Base-by-base conservation (phyloP, 495 filamentous ascomycete species). In the Hypoxylon intermedium region DNA sequence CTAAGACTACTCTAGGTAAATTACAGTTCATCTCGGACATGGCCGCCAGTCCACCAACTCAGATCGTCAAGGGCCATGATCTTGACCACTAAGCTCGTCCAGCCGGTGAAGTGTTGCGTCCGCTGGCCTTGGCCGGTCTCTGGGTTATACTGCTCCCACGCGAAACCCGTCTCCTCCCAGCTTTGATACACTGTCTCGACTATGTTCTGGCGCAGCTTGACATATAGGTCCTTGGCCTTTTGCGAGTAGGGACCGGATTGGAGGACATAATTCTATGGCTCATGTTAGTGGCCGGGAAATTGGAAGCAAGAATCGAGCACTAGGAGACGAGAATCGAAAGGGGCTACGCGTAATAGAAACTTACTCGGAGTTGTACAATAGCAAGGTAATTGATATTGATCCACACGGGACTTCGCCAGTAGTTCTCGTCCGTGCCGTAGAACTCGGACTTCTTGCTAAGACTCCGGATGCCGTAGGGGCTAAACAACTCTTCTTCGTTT, bases 71-170 rank as follows among this genome's bases (percentile, higher is more conserved):
- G 93, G 34, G 82, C 82, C 94, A 98, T 97, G 67, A 98, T 90
- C 80, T 96, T 97, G 33, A 98, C 93, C 61, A 98, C 93, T 73
- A 97, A 77, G 72, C 90, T 95, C 43, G 95, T 98, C 94, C 94
- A 98, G 50, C 94, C 94, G 12, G 93, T 95, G 72, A 98, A 98
- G 78, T 98, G 94, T 77, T 96, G 92, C 18, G 92, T 98, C 44
- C 94, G 84, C 79, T 98, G 95, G 26, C 94, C 94, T 51, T 83
- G 82, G 42, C 94, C 94, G 3, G 89, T 96, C 59, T 96, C 91
- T 0, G 93, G 90, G 72, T 97, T 92, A 75, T 97, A 98, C 75
- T 98, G 94, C 72, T 98, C 94, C 95, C 95, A 98, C 7, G 95
- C 94, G 73, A 97, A 98, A 13, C 93, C 92, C 0, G 94, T 98